Conservation (phyloP, 2,329 filamentous ascomycete species). For the Ascochyta pisi region DNA sequence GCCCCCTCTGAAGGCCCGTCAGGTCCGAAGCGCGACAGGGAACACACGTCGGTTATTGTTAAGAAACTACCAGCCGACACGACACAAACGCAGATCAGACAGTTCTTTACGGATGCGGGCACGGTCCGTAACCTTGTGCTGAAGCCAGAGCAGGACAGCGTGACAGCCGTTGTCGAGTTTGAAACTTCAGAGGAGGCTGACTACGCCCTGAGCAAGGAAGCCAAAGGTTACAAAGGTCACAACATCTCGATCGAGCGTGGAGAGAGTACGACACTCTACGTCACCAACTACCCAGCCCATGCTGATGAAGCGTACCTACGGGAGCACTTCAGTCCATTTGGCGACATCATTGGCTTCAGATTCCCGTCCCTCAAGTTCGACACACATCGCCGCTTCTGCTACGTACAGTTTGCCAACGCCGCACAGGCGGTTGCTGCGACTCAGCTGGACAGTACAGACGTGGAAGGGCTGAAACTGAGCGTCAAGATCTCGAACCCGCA, state of each 20-base stretch:
- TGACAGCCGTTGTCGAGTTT: slow-evolving; percentile 85
- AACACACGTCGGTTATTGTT: slow-evolving; percentile 86
- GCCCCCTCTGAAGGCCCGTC: slow-evolving; percentile 42
- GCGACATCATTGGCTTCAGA: slow-evolving; percentile 82
- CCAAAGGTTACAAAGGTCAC: slow-evolving; percentile 76
- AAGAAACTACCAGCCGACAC: slow-evolving; percentile 75
- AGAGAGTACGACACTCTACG: slow-evolving; percentile 80
- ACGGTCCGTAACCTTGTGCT: slow-evolving; percentile 79
- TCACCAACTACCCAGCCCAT: slow-evolving; percentile 85
- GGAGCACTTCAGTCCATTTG: slow-evolving; percentile 71
- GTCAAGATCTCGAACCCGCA: slow-evolving; percentile 85
- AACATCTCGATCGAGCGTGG: slow-evolving; percentile 78
- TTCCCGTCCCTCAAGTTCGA: slow-evolving; percentile 93
- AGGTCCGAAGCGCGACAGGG: slow-evolving; percentile 77
- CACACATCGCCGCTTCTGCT: slow-evolving; percentile 89
- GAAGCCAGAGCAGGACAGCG: slow-evolving; percentile 65
- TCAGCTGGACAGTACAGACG: slow-evolving; percentile 71
- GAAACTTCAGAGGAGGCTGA: slow-evolving; percentile 78
- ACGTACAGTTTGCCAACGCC: slow-evolving; percentile 80
- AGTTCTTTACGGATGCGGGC: slow-evolving; percentile 93
- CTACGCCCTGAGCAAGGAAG: slow-evolving; percentile 80
- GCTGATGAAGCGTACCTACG: slow-evolving; percentile 75
- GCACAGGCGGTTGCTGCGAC: slow-evolving; percentile 61
- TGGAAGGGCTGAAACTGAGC: slow-evolving; percentile 72
- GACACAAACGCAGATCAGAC: slow-evolving; percentile 75